phyloP scores from a whole-genome alignment of 345 rosid genomes.

The Camelina sativa region DNA sequence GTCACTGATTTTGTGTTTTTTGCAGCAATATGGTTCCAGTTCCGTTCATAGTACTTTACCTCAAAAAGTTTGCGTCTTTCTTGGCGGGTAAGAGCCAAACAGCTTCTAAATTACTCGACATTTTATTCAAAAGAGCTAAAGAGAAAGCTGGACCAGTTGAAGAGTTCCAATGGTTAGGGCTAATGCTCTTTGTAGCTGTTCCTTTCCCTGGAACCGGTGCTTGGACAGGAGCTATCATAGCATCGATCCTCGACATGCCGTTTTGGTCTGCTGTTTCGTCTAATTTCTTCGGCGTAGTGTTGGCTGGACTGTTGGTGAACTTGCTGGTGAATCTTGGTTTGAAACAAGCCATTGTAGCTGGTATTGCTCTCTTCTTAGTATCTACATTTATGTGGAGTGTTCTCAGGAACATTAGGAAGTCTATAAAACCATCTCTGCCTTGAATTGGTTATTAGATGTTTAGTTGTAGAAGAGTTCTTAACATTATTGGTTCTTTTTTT shows the following conservation, averaged over 20 bases:
- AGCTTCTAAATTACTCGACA: conserved; percentile 62
- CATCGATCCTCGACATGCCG: conserved; percentile 88
- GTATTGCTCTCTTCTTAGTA: conserved; percentile 65
- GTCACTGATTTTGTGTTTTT: conserved; percentile 8
- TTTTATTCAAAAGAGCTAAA: conserved; percentile 70
- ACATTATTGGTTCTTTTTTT: neutral
- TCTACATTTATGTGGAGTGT: conserved; percentile 87
- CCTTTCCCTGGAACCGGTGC: conserved; percentile 98
- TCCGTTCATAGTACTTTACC: conserved; percentile 80
- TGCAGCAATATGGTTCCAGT: conserved; percentile 96
- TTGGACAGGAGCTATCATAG: conserved; percentile 93
- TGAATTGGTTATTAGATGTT: neutral
- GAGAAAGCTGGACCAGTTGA: conserved; percentile 89
- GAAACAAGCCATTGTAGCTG: conserved; percentile 71
- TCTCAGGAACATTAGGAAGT: conserved; percentile 67
- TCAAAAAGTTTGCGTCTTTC: conserved; percentile 69
- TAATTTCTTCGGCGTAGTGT: conserved; percentile 77
- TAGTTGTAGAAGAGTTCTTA: conserved; percentile 2
- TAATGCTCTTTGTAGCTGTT: conserved; percentile 96
- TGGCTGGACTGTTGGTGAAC: conserved; percentile 85
- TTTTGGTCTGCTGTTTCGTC: conserved; percentile 82
- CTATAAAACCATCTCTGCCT: conserved; percentile 47
- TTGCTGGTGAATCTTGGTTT: conserved; percentile 85
- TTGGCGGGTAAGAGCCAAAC: conserved; percentile 65
- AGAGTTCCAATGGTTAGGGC: conserved; percentile 91